Evolutionary conservation across 1,284 basidiomycete species (phyloP).

Genomic region (Singerocomus inundabilis): DNA sequence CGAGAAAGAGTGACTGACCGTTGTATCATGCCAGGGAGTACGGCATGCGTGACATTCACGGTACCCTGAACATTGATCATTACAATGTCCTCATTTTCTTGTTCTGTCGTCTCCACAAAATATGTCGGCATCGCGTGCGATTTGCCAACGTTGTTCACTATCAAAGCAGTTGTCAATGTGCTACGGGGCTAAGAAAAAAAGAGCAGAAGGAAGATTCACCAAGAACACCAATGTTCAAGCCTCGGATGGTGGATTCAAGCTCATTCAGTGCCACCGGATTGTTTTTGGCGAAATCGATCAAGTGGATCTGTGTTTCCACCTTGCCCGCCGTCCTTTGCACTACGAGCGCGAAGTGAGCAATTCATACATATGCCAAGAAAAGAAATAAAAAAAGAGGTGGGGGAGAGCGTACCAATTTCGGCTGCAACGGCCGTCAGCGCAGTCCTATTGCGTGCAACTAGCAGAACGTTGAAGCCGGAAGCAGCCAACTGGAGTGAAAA

Average conservation of each 20-base stretch:
- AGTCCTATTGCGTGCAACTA: slow-evolving; percentile 76
- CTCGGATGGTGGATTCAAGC: slow-evolving; percentile 51
- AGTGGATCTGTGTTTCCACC: slow-evolving; percentile 66
- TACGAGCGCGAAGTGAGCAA: no score
- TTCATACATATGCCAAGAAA: no score
- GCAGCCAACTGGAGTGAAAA: slow-evolving; percentile 78
- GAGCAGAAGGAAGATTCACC: slow-evolving; percentile 59
- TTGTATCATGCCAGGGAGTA: slow-evolving; percentile 82
- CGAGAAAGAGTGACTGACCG: slow-evolving; percentile 44
- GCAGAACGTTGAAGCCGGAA: slow-evolving; percentile 87
- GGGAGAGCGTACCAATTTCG: slow-evolving; percentile 80
- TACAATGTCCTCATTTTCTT: slow-evolving; percentile 69
- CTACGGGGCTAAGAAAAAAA: no score
- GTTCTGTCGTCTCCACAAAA: slow-evolving; percentile 59
- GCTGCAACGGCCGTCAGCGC: slow-evolving; percentile 68
- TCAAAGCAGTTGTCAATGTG: no score
- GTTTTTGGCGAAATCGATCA: slow-evolving; percentile 78
- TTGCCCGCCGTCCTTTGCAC: slow-evolving; percentile 48
- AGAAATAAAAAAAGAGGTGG: no score
- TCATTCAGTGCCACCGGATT: slow-evolving; percentile 53
- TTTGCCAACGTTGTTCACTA: slow-evolving; percentile 96
- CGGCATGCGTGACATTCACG: slow-evolving; percentile 61
- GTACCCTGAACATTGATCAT: slow-evolving; percentile 70
- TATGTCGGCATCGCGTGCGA: slow-evolving; percentile 77
- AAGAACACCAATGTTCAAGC: slow-evolving; percentile 79